phyloP scores from a whole-genome alignment of 768 basidiomycete genomes.

The Holtermannia corniformis region DNA sequence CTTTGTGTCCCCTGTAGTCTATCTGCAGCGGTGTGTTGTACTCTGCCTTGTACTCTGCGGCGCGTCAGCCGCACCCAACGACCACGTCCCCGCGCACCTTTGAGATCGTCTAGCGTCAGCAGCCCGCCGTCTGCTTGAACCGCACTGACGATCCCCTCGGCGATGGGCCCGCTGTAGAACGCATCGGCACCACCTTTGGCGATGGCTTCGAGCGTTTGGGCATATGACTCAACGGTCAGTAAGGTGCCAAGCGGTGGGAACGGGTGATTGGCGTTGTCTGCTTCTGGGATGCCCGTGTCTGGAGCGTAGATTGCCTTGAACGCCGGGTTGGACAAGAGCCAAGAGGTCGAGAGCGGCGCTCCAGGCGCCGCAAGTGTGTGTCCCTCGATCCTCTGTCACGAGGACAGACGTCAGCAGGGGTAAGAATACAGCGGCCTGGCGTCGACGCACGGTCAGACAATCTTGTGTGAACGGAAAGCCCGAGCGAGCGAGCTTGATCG shows the following conservation, averaged over 20 bases:
- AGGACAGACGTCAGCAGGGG: too few relatives aligned
- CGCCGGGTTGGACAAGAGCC: background rate
- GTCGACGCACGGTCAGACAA: too few relatives aligned
- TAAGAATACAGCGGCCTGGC: too few relatives aligned
- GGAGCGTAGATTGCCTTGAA: background rate
- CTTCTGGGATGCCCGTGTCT: too few relatives aligned
- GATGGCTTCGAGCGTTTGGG: conserved; percentile 63
- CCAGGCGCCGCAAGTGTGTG: too few relatives aligned
- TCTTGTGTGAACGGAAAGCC: conserved; percentile 51
- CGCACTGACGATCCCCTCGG: conserved; percentile 64
- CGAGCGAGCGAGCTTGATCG: conserved; percentile 54
- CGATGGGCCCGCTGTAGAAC: conserved; percentile 76
- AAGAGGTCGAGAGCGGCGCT: too few relatives aligned
- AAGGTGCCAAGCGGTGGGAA: too few relatives aligned
- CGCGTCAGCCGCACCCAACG: conserved; percentile 9
- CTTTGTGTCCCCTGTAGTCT: conserved; percentile 60
- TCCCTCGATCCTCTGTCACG: too few relatives aligned
- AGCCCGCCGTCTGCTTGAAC: conserved; percentile 66
- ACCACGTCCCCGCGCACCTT: conserved; percentile 12
- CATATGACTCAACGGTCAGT: too few relatives aligned
- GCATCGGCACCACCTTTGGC: conserved; percentile 66
- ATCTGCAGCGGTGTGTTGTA: conserved; percentile 64
- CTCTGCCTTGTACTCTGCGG: conserved; percentile 58
- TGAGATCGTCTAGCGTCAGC: conserved; percentile 57
- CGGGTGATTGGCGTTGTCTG: too few relatives aligned